A percentile compares a stretch with the other conserved stretches of the same genome.
Evolutionary conservation across 305 asterid species (phyloP).

Genomic region (Rubia balearica): DNA sequence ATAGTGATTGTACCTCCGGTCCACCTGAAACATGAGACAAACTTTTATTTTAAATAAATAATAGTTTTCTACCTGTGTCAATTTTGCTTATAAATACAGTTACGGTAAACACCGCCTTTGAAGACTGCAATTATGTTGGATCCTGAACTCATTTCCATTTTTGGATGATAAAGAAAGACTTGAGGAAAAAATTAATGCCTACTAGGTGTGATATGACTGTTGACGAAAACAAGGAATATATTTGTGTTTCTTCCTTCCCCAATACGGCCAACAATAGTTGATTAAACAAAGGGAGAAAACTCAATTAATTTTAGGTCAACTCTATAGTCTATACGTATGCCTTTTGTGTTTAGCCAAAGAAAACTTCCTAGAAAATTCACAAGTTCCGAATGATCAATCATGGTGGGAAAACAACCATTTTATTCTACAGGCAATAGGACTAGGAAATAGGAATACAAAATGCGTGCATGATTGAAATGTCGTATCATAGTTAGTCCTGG

Average conservation of each 20-base stretch:
- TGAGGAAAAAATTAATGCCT: conserved; percentile 24
- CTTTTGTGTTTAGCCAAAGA: not conserved
- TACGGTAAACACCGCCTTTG: too few species aligned
- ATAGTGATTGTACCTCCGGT: conserved; percentile 78
- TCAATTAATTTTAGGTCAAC: conserved; percentile 30
- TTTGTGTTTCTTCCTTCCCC: conserved; percentile 31
- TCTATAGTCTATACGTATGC: not conserved
- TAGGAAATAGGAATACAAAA: not conserved
- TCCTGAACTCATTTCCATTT: not conserved
- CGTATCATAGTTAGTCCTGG: not conserved
- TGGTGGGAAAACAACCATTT: not conserved
- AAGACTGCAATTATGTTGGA: conserved; percentile 5
- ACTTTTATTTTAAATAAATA: too few species aligned
- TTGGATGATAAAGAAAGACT: not conserved
- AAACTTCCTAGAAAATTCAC: not conserved
- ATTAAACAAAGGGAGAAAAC: conserved; percentile 11
- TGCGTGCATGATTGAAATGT: not conserved
- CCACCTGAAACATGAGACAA: too few species aligned
- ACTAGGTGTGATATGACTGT: conserved; percentile 32
- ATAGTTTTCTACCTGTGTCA: too few species aligned
- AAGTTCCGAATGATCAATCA: conserved; percentile 2
- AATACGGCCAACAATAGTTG: conserved; percentile 27
- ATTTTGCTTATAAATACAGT: too few species aligned
- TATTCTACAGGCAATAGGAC: not conserved
- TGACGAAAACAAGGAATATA: conserved; percentile 41